phyloP scores from a whole-genome alignment of 257 asterid species.

The Solanum etuberosum region DNA sequence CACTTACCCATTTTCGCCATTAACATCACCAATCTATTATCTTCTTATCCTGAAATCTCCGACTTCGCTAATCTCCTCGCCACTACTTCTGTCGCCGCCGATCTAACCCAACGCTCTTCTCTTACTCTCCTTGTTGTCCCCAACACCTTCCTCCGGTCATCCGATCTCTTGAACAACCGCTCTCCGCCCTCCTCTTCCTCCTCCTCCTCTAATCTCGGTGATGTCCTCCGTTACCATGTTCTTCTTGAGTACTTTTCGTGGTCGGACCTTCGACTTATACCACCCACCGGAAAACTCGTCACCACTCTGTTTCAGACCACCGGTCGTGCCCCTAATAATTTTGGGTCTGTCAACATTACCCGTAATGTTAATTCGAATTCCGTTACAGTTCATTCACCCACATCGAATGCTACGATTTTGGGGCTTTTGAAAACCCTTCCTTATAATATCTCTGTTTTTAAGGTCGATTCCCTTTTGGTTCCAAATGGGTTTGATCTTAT shows the following conservation, averaged over 20 bases:
- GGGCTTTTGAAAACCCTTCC: slow-evolving; percentile 42
- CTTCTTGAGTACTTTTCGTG: slow-evolving; percentile 58
- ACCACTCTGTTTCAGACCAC: slow-evolving; percentile 70
- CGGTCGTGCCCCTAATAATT: slow-evolving; percentile 49
- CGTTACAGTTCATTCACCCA: slow-evolving; percentile 41
- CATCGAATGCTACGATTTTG: slow-evolving; percentile 62
- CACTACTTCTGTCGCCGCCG: slow-evolving; percentile 56
- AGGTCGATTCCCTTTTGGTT: slow-evolving; percentile 36
- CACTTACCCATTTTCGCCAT: slow-evolving; percentile 24
- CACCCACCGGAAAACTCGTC: slow-evolving; percentile 46
- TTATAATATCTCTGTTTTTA: slow-evolving; percentile 40
- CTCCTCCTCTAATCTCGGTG: slow-evolving; percentile 41
- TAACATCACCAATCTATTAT: slow-evolving; percentile 44
- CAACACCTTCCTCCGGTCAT: slow-evolving; percentile 38
- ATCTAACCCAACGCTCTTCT: slow-evolving; percentile 44
- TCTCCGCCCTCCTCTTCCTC: background rate
- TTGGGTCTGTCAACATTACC: slow-evolving; percentile 64
- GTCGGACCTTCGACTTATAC: slow-evolving; percentile 50
- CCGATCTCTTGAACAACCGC: slow-evolving; percentile 16
- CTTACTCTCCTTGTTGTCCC: slow-evolving; percentile 66
- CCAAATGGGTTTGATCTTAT: slow-evolving; percentile 55
- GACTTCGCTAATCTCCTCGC: slow-evolving; percentile 51
- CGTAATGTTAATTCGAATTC: slow-evolving; percentile 21
- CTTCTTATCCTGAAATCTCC: slow-evolving; percentile 50
- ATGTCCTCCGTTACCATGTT: slow-evolving; percentile 76